phyloP scores from a whole-genome alignment of 2,329 filamentous ascomycete species.

The Parafenestella ontariensis region DNA sequence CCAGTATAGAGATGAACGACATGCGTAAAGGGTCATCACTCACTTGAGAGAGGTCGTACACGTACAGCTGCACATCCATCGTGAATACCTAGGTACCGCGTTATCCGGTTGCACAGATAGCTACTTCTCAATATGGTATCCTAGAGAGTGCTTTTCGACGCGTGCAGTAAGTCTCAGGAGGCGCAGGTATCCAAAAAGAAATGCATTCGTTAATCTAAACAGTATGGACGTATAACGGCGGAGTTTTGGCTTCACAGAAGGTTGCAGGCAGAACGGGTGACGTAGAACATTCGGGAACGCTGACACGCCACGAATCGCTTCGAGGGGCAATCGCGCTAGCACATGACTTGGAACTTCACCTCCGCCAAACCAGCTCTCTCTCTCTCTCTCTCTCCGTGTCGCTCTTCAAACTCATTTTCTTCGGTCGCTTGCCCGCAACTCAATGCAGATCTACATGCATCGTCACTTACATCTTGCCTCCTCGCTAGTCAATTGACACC shows the following conservation, averaged over 20 bases:
- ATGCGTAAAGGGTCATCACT: background rate
- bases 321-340: slow-evolving; percentile 27
- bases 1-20: background rate
- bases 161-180: background rate
- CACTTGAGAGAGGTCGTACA: slow-evolving; percentile 60
- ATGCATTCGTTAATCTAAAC: background rate
- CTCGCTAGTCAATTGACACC: too few species aligned
- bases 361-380: background rate
- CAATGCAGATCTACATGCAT: background rate
- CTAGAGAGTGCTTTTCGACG: background rate
- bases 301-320: slow-evolving; percentile 8
- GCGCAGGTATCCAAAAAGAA: background rate
- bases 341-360: slow-evolving; percentile 21
- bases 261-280: slow-evolving; percentile 11
- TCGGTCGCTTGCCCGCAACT: background rate
- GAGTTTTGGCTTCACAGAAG: background rate
- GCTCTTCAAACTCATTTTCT: background rate
- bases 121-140: background rate
- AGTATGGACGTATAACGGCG: slow-evolving; percentile 2
- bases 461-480: too few species aligned
- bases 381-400: background rate
- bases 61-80: slow-evolving; percentile 61
- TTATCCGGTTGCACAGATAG: background rate
- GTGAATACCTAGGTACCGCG: background rate
- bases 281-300: slow-evolving; percentile 25